Evolutionary conservation across 176 grass and related monocot genomes (phyloP).

Genomic region (Phyllostachys edulis): DNA sequence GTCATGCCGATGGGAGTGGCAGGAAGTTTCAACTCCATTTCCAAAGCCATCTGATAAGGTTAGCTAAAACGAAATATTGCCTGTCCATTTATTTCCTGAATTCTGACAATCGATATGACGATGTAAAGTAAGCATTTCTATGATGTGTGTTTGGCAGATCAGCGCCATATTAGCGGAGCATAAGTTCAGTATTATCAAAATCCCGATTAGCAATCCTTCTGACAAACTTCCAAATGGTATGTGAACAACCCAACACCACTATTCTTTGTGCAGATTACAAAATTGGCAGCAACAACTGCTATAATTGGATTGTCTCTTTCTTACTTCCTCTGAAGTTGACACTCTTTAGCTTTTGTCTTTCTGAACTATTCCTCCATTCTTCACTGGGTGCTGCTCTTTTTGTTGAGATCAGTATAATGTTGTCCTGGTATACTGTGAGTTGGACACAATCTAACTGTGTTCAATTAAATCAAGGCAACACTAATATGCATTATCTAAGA

Average conservation of each 20-base stretch:
- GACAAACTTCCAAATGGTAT: conserved; percentile 67
- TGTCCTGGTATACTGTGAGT: background rate
- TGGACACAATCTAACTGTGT: background rate
- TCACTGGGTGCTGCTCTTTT: background rate
- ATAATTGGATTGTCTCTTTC: background rate
- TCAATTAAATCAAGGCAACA: conserved; percentile 4
- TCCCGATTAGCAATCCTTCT: conserved; percentile 61
- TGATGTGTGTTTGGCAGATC: conserved; percentile 57
- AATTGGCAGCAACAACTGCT: background rate
- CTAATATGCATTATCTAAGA: conserved; percentile 9
- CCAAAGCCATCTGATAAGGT: conserved; percentile 70
- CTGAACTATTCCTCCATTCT: conserved; percentile 3
- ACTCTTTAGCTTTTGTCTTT: conserved; percentile 7
- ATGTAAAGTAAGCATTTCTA: conserved; percentile 4
- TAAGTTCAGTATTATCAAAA: conserved; percentile 65
- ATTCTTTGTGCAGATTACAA: background rate
- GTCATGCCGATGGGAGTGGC: conserved; percentile 52
- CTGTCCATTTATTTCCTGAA: background rate
- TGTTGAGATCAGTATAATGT: background rate
- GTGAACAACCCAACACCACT: conserved; percentile 14
- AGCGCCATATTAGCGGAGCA: conserved; percentile 51
- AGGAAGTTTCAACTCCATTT: conserved; percentile 65
- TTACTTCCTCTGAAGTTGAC: background rate
- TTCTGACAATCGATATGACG: background rate
- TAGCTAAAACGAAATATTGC: background rate